Conservation (phyloP, 2,329 filamentous ascomycete species). For the Hymenoscyphus scutula region DNA sequence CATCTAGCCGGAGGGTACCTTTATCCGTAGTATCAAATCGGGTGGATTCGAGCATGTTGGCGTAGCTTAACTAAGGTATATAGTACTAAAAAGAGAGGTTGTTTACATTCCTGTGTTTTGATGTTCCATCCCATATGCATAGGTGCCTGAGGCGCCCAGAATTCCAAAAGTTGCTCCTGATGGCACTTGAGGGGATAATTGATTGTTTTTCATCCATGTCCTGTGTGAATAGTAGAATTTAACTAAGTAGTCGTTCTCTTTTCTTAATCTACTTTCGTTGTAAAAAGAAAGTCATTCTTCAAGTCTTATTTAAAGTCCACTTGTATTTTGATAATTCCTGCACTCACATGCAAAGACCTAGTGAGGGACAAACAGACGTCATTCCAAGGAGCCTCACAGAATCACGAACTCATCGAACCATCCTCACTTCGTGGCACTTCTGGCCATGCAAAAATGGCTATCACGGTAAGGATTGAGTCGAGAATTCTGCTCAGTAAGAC, state of each 20-base stretch:
- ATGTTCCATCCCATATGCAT: too few species aligned
- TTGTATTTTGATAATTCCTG: background rate
- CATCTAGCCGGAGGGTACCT: too few species aligned
- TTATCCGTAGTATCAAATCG: too few species aligned
- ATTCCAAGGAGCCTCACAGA: conserved; percentile 1
- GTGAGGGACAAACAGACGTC: conserved; percentile 3
- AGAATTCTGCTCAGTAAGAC: background rate
- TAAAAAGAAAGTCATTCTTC: background rate
- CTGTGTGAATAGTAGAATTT: too few species aligned
- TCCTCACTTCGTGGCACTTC: background rate
- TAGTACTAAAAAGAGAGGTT: too few species aligned
- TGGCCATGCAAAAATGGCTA: background rate
- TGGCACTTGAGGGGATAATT: too few species aligned
- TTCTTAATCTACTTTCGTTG: background rate
- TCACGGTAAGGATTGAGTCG: conserved; percentile 8
- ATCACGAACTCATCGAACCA: background rate
- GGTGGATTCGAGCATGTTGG: too few species aligned
- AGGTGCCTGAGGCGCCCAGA: too few species aligned
- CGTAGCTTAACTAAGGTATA: too few species aligned
- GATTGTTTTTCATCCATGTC: too few species aligned
- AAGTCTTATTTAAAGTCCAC: background rate
- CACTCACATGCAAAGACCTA: background rate
- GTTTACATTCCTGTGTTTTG: too few species aligned
- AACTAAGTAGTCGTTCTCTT: background rate
- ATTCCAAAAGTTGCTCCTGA: too few species aligned